Evolutionary conservation across 352 stramenopile genomes (phyloP).

Genomic region (Pythium plurisporium): DNA sequence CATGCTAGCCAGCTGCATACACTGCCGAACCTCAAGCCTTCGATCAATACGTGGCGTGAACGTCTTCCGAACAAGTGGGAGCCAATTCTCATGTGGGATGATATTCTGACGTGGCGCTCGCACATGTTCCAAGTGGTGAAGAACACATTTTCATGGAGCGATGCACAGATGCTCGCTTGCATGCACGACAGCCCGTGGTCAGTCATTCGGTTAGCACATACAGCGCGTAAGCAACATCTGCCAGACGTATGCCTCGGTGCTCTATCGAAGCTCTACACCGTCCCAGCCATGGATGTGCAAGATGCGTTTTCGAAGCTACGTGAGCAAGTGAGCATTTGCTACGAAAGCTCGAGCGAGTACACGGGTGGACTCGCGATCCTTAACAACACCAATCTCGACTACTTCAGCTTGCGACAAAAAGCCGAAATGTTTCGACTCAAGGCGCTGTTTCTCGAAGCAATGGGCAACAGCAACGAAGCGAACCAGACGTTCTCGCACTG

Average conservation of each 20-base stretch:
- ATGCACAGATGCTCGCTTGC: slow-evolving; percentile 83
- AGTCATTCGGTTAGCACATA: slow-evolving; percentile 89
- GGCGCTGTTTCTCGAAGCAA: slow-evolving; percentile 83
- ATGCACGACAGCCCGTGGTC: slow-evolving; percentile 93
- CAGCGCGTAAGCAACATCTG: slow-evolving; percentile 87
- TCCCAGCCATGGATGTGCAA: slow-evolving; percentile 90
- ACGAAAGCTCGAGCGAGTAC: slow-evolving; percentile 85
- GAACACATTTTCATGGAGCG: slow-evolving; percentile 84
- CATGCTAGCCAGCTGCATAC: slow-evolving; percentile 73
- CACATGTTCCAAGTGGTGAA: slow-evolving; percentile 93
- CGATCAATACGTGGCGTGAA: slow-evolving; percentile 91
- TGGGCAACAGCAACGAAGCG: slow-evolving; percentile 71
- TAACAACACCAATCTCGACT: slow-evolving; percentile 92
- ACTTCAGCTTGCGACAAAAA: slow-evolving; percentile 90
- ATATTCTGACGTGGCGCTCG: slow-evolving; percentile 91
- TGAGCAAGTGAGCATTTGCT: slow-evolving; percentile 92
- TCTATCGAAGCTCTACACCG: slow-evolving; percentile 82
- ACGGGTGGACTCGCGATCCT: slow-evolving; percentile 87
- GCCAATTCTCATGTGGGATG: slow-evolving; percentile 89
- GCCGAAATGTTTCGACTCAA: slow-evolving; percentile 92
- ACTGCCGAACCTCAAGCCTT: slow-evolving; percentile 88
- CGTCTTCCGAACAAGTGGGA: slow-evolving; percentile 93
- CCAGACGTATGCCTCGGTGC: slow-evolving; percentile 83
- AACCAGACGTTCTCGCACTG: slow-evolving; percentile 91
- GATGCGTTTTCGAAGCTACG: slow-evolving; percentile 91